phyloP scores from a whole-genome alignment of 805 yeast genomes.

The Lipomyces starkeyi region DNA sequence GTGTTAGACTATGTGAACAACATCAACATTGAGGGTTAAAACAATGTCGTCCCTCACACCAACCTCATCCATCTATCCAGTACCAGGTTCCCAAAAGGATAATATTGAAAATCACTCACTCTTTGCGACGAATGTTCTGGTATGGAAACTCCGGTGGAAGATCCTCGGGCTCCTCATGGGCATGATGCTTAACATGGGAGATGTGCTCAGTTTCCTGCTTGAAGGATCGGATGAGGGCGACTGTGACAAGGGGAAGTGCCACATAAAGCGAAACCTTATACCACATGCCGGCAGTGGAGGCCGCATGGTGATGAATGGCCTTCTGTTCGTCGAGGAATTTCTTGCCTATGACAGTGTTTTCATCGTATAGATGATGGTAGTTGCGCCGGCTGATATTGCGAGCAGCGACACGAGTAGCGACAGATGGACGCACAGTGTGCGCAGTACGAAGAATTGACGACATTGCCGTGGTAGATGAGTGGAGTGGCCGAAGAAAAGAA shows the following conservation, averaged over 20 bases:
- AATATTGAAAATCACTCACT: constrained; percentile 42
- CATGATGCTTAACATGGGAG: constrained; percentile 67
- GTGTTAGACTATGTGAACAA: background rate
- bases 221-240: constrained; percentile 80
- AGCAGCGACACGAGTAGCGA: constrained; percentile 18
- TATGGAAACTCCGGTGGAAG: constrained; percentile 91
- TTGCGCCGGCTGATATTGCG: constrained; percentile 15
- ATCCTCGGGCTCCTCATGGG: constrained; percentile 71
- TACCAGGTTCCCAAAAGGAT: background rate
- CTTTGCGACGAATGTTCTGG: constrained; percentile 86
- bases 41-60: background rate
- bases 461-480: constrained; percentile 14
- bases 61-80: background rate
- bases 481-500: too few relatives aligned
- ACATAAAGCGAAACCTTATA: constrained; percentile 78
- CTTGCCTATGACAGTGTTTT: constrained; percentile 31
- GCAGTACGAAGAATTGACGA: constrained; percentile 30
- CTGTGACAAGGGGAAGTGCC: constrained; percentile 80
- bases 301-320: constrained; percentile 77
- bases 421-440: constrained; percentile 21
- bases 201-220: constrained; percentile 87
- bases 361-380: constrained; percentile 19
- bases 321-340: constrained; percentile 25
- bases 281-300: constrained; percentile 79
- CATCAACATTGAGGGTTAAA: background rate